A percentile compares a stretch with the other conserved stretches of the same genome.
Conservation (phyloP, 176 grass and related monocot species). For the Echinochloa phyllopogon region DNA sequence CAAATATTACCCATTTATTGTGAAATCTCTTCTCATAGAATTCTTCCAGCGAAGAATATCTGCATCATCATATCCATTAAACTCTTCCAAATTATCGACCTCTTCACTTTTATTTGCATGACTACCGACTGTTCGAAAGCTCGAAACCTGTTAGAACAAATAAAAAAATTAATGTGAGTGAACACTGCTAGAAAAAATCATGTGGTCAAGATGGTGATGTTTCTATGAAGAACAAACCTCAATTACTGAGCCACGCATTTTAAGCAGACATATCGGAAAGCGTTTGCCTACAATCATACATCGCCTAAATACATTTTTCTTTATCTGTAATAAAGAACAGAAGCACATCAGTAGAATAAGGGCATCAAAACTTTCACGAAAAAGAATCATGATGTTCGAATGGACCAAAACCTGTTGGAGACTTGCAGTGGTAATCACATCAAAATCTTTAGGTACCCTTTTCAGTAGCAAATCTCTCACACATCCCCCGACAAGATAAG, state of each 20-base stretch:
- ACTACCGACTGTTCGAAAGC: conserved; percentile 55
- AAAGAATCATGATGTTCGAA: conserved; percentile 33
- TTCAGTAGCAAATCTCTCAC: conserved; percentile 90
- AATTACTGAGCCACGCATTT: conserved; percentile 48
- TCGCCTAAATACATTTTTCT: conserved; percentile 38
- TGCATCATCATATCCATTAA: conserved; percentile 44
- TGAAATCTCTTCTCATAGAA: conserved; percentile 84
- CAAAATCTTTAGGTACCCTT: conserved; percentile 89
- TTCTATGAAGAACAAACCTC: conserved; percentile 70
- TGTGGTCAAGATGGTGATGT: neutral
- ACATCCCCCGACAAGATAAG: conserved; percentile 94
- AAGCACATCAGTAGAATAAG: conserved; percentile 22
- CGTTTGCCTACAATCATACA: conserved; percentile 70
- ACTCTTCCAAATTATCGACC: conserved; percentile 30
- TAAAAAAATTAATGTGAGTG: neutral
- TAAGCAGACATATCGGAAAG: conserved; percentile 79
- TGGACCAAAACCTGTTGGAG: conserved; percentile 68
- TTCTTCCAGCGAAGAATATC: conserved; percentile 87
- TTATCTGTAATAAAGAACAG: conserved; percentile 68
- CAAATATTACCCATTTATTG: conserved; percentile 75
- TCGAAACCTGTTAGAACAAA: conserved; percentile 69
- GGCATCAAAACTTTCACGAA: conserved; percentile 24
- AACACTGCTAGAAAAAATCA: conserved; percentile 34
- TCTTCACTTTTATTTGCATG: conserved; percentile 39
- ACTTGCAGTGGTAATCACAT: conserved; percentile 83